Evolutionary conservation across 192 early-diverging fungal species (phyloP), one percentile per base, ranked within the genome.

Genomic region (Coemansia sp.): DNA sequence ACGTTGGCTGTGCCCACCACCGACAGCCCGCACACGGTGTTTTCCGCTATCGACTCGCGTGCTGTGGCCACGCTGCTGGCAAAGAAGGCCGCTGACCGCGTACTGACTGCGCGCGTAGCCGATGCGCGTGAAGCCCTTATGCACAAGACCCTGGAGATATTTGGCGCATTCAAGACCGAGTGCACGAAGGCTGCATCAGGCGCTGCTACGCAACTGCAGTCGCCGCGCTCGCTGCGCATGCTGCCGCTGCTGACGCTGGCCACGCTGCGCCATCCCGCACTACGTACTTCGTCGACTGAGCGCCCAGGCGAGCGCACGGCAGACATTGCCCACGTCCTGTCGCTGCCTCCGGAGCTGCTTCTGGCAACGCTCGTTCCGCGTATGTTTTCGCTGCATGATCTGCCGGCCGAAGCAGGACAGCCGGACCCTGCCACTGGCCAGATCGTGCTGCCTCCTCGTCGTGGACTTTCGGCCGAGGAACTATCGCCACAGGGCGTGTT

Each of bases 111-210:
- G 6, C 91, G 92, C 48, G 66, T 98, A 41, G 96, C 97, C 57
- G 93, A 95, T 74, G 94, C 94, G 8, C 82, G 96, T 30, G 93
- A 97, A 52, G 93, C 93, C 0, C 80, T 98, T 56, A 82, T 87
- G 39, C 87, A 89, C 76, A 95, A 93, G 72, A 61, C 86, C 0
- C 74, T 85, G 21, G 96, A 98, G 59, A 87, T 98, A n/a, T 65
- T 98, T 26, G 86, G 83, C 16, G 88, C 90, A 6, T 97, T 94
- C 81, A 94, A 94, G 79, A 77, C 84, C 9, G 79, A 85, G 43
- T 88, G 92, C 41, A 88, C 87, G 9, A 77, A 81, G 7, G 76
- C 81, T 3, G 83, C 82, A 5, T 81, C 84, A 0, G 88, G 90
- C 4, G 86, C 92, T 6, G 81, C 89, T 0, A 84, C 83, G 42